phyloP scores from a whole-genome alignment of 305 asterid genomes.

The Solanum hybrid region DNA sequence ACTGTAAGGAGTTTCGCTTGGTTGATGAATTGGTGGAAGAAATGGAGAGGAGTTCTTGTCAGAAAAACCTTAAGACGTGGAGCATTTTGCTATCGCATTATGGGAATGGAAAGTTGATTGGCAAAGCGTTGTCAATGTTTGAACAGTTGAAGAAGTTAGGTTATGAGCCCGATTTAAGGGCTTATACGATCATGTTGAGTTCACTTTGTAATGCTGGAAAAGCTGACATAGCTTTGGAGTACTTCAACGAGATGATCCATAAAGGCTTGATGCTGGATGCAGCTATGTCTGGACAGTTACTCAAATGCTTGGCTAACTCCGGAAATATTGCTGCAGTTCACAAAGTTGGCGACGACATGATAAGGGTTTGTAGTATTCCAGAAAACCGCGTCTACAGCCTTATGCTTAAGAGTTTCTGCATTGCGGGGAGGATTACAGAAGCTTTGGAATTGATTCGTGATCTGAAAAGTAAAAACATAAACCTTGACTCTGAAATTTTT shows the following conservation, averaged over 20 bases:
- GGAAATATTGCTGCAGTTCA: conserved; percentile 41
- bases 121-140: conserved; percentile 51
- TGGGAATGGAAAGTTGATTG: conserved; percentile 49
- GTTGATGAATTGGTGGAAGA: conserved; percentile 52
- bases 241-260: conserved; percentile 59
- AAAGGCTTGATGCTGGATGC: conserved; percentile 38
- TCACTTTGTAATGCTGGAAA: conserved; percentile 48
- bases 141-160: conserved; percentile 68
- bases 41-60: conserved; percentile 48
- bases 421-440: conserved; percentile 57
- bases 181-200: conserved; percentile 43
- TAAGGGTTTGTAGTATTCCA: conserved; percentile 31
- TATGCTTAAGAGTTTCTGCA: conserved; percentile 63
- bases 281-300: conserved; percentile 31
- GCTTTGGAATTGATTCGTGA: conserved; percentile 68
- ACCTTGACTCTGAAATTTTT: conserved; percentile 37
- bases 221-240: conserved; percentile 62
- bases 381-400: conserved; percentile 33
- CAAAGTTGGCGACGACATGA: conserved; percentile 50
- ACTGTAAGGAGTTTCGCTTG: conserved; percentile 40
- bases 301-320: conserved; percentile 52
- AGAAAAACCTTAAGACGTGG: conserved; percentile 63
- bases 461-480: conserved; percentile 38
- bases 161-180: conserved; percentile 43
- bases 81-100: conserved; percentile 48